Evolutionary conservation across 176 grass and related monocot genomes (phyloP).

Genomic region (Calamus simplicifolius): DNA sequence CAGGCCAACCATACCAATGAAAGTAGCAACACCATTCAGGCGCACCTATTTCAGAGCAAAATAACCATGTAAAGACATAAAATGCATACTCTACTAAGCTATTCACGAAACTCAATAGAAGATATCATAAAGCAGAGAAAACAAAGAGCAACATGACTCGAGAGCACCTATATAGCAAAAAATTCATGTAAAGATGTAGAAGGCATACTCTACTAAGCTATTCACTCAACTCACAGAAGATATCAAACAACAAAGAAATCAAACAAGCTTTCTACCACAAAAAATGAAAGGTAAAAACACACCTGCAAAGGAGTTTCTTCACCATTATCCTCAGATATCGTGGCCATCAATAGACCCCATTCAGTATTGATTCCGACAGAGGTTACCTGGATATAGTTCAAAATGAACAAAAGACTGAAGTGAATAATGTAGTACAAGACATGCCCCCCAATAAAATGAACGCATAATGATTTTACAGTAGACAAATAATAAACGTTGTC

Average conservation of each 20-base stretch:
- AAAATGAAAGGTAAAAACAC: conserved; percentile 1
- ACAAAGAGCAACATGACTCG: conserved; percentile 80
- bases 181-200: not conserved
- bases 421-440: too few relatives aligned
- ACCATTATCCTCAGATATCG: conserved; percentile 91
- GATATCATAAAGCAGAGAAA: not conserved
- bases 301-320: conserved; percentile 99
- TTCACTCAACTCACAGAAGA: too few relatives aligned
- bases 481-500: too few relatives aligned
- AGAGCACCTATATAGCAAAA: conserved; percentile 54
- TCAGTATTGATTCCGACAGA: conserved; percentile 88
- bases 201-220: too few relatives aligned
- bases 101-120: too few relatives aligned
- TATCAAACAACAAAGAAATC: not conserved
- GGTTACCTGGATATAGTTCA: conserved; percentile 43
- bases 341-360: conserved; percentile 98
- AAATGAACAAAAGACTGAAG: not conserved
- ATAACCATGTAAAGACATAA: conserved; percentile 3
- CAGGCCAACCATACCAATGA: conserved; percentile 90
- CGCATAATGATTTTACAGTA: too few relatives aligned
- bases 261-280: not conserved
- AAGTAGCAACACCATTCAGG: conserved; percentile 92
- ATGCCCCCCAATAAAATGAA: too few relatives aligned
- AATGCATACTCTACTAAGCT: too few relatives aligned
- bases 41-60: conserved; percentile 54